Base-by-base conservation (phyloP, 805 yeast species). In the Gaillardinia entomophila region DNA sequence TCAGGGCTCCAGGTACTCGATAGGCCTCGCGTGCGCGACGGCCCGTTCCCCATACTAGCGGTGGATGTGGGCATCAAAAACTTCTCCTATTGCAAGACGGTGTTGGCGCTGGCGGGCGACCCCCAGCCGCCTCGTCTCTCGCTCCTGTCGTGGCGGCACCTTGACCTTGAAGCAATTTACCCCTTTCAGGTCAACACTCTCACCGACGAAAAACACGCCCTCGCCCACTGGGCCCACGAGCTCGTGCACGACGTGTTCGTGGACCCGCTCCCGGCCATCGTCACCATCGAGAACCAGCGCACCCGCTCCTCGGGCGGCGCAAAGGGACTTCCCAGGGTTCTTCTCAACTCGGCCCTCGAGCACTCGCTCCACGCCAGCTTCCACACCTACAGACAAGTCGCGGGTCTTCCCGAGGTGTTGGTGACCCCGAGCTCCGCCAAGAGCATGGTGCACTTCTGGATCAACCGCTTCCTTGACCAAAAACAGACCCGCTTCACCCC, bases 51-150 rank as follows among this genome's bases (percentile, higher is more conserved):
- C 18, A 26, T 53, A 8, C 33, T 62, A 3, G 49, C 67, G 16
- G 48, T 66, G 6, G 72, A 66, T 37, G 53, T 66, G 10, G 72
- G 72, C 5, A 39, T 65, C 34, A 63, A 62, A 44, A 64, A 66
- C 47, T 62, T 66, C 37, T 53, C 68, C 6, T 62, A 55, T 36
- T 63, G 70, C 42, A 46, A 53, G n/a, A 34, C 22, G 10, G 10
- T 10, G 22, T 19, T 19, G 6, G 10, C 6, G 6, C n/a, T n/a
- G n/a, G 22, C 22, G 6, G 22, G 22, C 22, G n/a, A n/a, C n/a
- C n/a, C n/a, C n/a, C n/a, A n/a, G n/a, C 22, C 22, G 8, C 8
- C 10, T 6, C 8, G 6, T 10, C 6, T 19, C 10, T 6, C 8
- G 6, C 22, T n/a, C 19, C 8, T n/a, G 3, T 34, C 36, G 13